phyloP scores from a whole-genome alignment of 1,139 yeast species.

The Sugiyamaella castrensis region DNA sequence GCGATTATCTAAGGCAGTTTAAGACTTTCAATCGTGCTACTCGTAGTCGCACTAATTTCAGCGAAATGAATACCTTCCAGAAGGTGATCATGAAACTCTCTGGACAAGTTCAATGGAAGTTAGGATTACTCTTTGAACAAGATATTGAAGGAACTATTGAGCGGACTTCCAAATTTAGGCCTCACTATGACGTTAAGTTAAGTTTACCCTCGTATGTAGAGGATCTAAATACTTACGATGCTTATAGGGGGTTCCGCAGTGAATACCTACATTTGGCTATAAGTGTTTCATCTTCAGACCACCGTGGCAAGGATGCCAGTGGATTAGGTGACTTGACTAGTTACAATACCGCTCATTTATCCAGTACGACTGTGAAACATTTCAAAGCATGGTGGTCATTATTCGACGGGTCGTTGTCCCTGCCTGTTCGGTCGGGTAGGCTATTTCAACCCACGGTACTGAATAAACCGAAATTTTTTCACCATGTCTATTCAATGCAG shows the following conservation, averaged over 20 bases:
- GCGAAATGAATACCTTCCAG: slow-evolving; percentile 31
- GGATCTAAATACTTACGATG: slow-evolving; percentile 54
- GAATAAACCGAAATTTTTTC: slow-evolving; percentile 62
- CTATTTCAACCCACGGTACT: slow-evolving; percentile 51
- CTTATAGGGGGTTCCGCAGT: slow-evolving; percentile 75
- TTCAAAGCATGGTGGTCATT: slow-evolving; percentile 84
- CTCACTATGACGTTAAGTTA: slow-evolving; percentile 69
- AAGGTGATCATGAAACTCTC: slow-evolving; percentile 55
- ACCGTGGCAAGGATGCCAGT: not conserved
- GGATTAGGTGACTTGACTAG: slow-evolving; percentile 25
- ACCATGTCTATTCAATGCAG: slow-evolving; percentile 74
- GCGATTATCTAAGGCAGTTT: slow-evolving; percentile 31
- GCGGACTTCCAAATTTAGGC: slow-evolving; percentile 54
- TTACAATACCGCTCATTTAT: slow-evolving; percentile 70
- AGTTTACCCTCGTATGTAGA: slow-evolving; percentile 60
- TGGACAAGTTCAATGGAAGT: slow-evolving; percentile 49
- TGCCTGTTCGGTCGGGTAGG: slow-evolving; percentile 73
- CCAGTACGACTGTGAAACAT: slow-evolving; percentile 65
- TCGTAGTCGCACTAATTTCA: slow-evolving; percentile 25
- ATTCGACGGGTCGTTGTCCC: slow-evolving; percentile 64
- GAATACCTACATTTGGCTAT: slow-evolving; percentile 77
- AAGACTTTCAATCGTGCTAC: slow-evolving; percentile 24
- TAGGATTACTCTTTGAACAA: slow-evolving; percentile 50
- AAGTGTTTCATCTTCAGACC: slow-evolving; percentile 51
- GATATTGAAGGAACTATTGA: slow-evolving; percentile 30